Evolutionary conservation across 768 basidiomycete species (phyloP).

Genomic region (Fibroporia radiculosa): DNA sequence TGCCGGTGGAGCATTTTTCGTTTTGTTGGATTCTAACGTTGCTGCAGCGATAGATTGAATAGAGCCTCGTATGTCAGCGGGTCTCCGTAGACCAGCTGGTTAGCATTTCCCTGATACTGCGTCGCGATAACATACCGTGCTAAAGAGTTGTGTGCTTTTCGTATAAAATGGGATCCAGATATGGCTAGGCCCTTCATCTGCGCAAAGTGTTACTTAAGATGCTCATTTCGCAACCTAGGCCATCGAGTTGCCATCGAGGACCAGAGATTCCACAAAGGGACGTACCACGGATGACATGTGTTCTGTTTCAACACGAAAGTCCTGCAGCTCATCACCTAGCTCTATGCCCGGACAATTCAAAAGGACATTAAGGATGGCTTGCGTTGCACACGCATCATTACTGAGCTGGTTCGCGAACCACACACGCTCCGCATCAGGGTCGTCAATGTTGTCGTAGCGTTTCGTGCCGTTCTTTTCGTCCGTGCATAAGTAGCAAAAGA

Average conservation of each 20-base stretch:
- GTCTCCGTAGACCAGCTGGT: conserved; percentile 32
- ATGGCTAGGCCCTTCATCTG: conserved; percentile 62
- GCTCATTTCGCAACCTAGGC: no score
- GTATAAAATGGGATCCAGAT: conserved; percentile 46
- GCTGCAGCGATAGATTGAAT: conserved; percentile 36
- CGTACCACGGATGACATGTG: conserved; percentile 52
- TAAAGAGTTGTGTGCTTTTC: conserved; percentile 49
- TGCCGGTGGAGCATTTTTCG: conserved; percentile 30
- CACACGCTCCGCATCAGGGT: conserved; percentile 46
- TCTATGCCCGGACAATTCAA: conserved; percentile 48
- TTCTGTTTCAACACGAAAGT: conserved; percentile 43
- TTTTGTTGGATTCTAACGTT: conserved; percentile 37
- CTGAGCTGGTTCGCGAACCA: conserved; percentile 68
- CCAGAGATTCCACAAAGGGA: conserved; percentile 3
- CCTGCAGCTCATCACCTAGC: conserved; percentile 35
- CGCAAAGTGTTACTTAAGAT: background rate
- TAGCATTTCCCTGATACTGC: conserved; percentile 3
- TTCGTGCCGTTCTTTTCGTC: conserved; percentile 17
- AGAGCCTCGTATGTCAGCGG: conserved; percentile 50
- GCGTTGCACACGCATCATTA: conserved; percentile 58
- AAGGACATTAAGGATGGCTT: conserved; percentile 52
- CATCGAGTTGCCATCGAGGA: no score
- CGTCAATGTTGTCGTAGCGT: conserved; percentile 19
- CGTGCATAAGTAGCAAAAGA: conserved; percentile 57
- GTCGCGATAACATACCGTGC: conserved; percentile 37